Evolutionary conservation across 2,329 filamentous ascomycete species (phyloP), one percentile per base, ranked within the genome.

Genomic region (Juglanconis oblonga): DNA sequence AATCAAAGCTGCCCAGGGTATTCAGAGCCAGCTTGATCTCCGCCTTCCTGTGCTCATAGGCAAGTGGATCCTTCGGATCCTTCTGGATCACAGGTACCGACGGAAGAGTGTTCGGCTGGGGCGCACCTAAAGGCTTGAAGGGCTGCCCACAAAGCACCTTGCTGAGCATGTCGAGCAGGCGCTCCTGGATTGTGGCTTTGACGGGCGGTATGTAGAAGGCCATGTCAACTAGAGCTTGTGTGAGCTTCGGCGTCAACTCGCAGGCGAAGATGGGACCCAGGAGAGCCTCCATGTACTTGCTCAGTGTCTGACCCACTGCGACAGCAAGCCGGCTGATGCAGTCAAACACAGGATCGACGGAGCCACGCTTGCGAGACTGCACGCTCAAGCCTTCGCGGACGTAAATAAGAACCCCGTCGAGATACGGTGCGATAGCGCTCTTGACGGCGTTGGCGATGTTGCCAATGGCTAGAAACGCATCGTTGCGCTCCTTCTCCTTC

Each of bases 161-260:
- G 73, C 95, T 98, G 44, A 99, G 83, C 84, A 99, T 93, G 70
- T 99, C 92, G 11, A 99, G 83, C 31, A 99, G 79, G 67, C 95
- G 88, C 69, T 97, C 94, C 71, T 99, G 95, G 45, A 99, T 98
- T 6, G 87, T 93, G 2, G 90, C 84, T 71, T 96, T 95, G 59
- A 97, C 92, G 0, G 96, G 92, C 0, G 94, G 95, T 51, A 99
- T 97, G 71, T 99, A 98, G 71, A 98, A 96, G 33, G 95, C 95
- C 91, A 99, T 97, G 70, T 99, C 96, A 29, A 98, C 93, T 57
- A 99, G 80, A 3, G 96, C 96, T 72, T 98, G 93, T 0, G 94
- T 97, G 31, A 99, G 83, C 66, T 96, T 95, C 59, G 94, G 90
- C 42, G 92, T 97, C 55, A 99, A 81, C 52, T 96, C 95, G 71